Evolutionary conservation across 2,329 filamentous ascomycete species (phyloP).

Genomic region (Fusarium verticillioides): DNA sequence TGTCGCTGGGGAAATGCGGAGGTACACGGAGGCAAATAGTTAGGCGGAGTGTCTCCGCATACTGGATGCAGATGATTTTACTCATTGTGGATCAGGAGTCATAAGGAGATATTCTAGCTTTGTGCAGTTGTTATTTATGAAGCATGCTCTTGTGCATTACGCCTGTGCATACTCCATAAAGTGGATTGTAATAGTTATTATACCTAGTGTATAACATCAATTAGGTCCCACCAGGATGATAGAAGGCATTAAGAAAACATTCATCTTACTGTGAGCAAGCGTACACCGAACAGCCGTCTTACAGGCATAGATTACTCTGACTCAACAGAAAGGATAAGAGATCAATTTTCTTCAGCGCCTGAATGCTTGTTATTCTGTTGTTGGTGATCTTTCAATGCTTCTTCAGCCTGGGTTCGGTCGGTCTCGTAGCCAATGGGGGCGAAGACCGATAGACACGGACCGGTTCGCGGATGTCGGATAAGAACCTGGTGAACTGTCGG

Average conservation of each 20-base stretch:
- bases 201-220: not conserved
- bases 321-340: accelerated
- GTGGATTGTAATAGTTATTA: accelerated
- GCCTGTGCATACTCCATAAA: not conserved
- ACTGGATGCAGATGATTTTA: not conserved
- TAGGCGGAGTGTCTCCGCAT: slow-evolving; percentile 7
- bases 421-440: not conserved
- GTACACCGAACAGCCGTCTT: accelerated
- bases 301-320: not conserved
- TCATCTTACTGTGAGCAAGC: too few relatives aligned
- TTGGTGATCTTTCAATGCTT: not conserved
- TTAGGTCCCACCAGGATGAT: not conserved
- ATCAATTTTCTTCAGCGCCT: too few relatives aligned
- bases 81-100: not conserved
- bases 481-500: not conserved
- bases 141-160: not conserved
- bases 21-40: not conserved
- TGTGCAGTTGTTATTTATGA: not conserved
- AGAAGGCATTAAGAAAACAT: too few relatives aligned
- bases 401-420: accelerated
- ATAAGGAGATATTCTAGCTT: accelerated
- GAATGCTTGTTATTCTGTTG: not conserved
- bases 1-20: slow-evolving; percentile 10
- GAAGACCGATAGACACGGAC: not conserved
- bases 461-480: slow-evolving; percentile 12